Base-by-base conservation (phyloP, 2,329 filamentous ascomycete species). In the Leptographium flavum region DNA sequence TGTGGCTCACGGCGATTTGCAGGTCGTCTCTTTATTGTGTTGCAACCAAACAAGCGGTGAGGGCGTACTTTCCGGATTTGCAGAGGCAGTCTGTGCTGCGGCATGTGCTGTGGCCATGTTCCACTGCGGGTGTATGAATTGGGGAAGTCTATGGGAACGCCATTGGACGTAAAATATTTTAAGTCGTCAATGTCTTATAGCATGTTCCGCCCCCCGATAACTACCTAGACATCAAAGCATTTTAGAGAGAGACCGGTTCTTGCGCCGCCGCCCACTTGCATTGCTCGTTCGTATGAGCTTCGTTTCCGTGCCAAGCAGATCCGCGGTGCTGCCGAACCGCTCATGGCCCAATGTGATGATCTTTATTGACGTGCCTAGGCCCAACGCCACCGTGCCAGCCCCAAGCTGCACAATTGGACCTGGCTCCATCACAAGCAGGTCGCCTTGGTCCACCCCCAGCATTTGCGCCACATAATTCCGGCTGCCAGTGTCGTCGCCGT, bases 331-430 rank as follows among this genome's bases (percentile, higher is more conserved):
- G 37, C 79, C 75, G 53, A 81, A 83, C 28, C 73, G 66, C 55
- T 83, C 80, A 50, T 75, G 71, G 6, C 80, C 81, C 6, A 81
- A 65, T 2, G 74, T 76, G 46, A 87, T 70, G 42, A 87, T 64
- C 60, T 87, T 87, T 54, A 87, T 69, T 1, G 76, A 68, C 52
- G 87, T 83, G 13, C 83, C 84, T 48, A 87, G 76, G 0, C 73
- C 81, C 27, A 88, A 71, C 0, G 76, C 83, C 3, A 85, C 69
- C 42, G 79, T 81, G 39, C 71, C 68, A 40, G 73, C 70, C 13
- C 83, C 83, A 1, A 86, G 63, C 43, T 66, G 66, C 2, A 69
- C 67, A 46, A 82, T 73, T 0, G 83, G 83, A 0, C 83, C 84
- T 1, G 82, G 64, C 39, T 70, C 69, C 3, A 73, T 73, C 21